These are phyloP conservation scores for Sungouiozyma ichnusensis DNA, from an alignment of 805 yeast genomes.

Conservation along the genomic window DNA sequence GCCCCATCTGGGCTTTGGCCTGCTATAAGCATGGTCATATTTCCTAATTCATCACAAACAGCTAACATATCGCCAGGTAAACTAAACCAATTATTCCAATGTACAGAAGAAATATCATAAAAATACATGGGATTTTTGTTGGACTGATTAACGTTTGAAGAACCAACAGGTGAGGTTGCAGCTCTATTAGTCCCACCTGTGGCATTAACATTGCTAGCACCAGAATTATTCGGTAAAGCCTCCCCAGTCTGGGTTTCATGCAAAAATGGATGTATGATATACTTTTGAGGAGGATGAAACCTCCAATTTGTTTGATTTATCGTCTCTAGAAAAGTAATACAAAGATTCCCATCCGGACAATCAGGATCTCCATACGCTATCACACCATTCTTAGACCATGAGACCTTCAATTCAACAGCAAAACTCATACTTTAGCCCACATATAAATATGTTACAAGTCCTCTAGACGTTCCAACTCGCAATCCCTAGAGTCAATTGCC, in stretches of 20 bases:
- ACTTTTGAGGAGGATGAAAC: slow-evolving; percentile 38
- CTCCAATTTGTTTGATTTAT: slow-evolving; percentile 73
- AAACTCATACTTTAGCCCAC: slow-evolving; percentile 6
- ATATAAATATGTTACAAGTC: background rate
- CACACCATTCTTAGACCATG: slow-evolving; percentile 82
- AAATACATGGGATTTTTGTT: slow-evolving; percentile 19
- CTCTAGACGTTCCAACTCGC: too few species aligned
- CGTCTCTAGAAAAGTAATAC: slow-evolving; percentile 60
- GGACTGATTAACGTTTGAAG: slow-evolving; percentile 2
- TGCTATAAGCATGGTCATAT: slow-evolving; percentile 44
- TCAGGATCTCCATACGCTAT: slow-evolving; percentile 53
- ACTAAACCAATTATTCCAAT: slow-evolving; percentile 54
- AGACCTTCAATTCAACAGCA: slow-evolving; percentile 27
- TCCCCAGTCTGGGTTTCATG: slow-evolving; percentile 12
- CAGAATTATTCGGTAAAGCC: background rate
- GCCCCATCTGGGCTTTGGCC: slow-evolving; percentile 36
- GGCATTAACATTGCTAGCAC: background rate
- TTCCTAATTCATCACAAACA: slow-evolving; percentile 62
- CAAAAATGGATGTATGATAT: slow-evolving; percentile 25
- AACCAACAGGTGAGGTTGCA: background rate
- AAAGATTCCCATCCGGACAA: slow-evolving; percentile 32
- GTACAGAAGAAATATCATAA: slow-evolving; percentile 36
- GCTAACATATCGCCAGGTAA: slow-evolving; percentile 69
- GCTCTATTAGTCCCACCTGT: background rate
- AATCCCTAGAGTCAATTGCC: too few species aligned